phyloP scores from a whole-genome alignment of 805 yeast genomes.

The Brettanomyces naardenensis region DNA sequence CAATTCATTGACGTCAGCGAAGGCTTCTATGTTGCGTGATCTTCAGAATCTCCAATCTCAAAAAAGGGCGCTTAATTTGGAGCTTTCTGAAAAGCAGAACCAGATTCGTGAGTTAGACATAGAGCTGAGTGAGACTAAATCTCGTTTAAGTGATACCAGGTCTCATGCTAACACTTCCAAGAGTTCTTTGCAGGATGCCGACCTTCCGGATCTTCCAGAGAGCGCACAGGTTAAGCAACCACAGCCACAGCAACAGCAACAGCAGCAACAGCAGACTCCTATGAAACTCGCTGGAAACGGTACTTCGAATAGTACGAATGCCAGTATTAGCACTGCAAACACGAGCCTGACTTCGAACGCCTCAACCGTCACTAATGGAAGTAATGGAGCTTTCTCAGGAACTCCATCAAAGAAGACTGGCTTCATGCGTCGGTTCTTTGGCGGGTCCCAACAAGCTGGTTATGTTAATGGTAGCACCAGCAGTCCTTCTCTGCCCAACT shows the following conservation, averaged over 20 bases:
- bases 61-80: constrained; percentile 39
- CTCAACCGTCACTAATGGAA: too few species aligned
- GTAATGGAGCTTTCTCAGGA: too few species aligned
- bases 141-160: too few species aligned
- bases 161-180: background rate
- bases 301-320: too few species aligned
- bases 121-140: too few species aligned
- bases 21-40: constrained; percentile 39
- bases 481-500: constrained; percentile 6
- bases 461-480: background rate
- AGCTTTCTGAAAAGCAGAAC: constrained; percentile 24
- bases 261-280: too few species aligned
- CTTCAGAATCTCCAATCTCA: constrained; percentile 40
- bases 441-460: constrained; percentile 6
- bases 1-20: constrained; percentile 29
- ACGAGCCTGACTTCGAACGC: too few species aligned
- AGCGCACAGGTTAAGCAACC: too few species aligned
- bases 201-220: background rate
- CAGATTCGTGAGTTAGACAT: background rate
- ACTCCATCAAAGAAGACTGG: constrained; percentile 20
- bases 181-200: background rate
- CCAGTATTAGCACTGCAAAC: too few species aligned
- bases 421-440: constrained; percentile 25
- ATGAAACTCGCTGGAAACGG: too few species aligned
- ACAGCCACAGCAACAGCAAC: too few species aligned